These are phyloP conservation scores for Albatrellus ellisii DNA, from an alignment of 768 basidiomycete genomes.

Conservation along the genomic window DNA sequence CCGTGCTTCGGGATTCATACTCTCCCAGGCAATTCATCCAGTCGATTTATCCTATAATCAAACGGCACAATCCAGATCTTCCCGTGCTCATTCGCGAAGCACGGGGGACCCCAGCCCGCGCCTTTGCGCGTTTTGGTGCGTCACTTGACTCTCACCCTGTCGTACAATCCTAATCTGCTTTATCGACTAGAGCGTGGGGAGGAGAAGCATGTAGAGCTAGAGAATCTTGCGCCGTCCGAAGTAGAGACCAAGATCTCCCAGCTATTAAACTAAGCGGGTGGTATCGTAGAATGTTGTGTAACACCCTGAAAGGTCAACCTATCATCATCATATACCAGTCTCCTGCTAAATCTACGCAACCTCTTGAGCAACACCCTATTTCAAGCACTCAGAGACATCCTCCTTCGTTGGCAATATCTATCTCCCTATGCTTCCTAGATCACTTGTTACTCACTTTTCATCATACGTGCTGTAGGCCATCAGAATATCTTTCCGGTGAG, in stretches of 20 bases:
- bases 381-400: no score
- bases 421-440: no score
- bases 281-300: no score
- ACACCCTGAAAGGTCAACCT: no score
- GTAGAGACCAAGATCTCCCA: conserved; percentile 61
- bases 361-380: no score
- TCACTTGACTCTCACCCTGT: not conserved
- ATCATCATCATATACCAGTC: no score
- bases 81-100: conserved; percentile 77
- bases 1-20: not conserved
- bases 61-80: conserved; percentile 78
- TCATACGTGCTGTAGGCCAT: no score
- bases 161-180: not conserved
- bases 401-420: no score
- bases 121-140: conserved; percentile 81
- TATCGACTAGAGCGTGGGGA: conserved; percentile 53
- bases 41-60: conserved; percentile 60
- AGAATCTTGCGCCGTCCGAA: conserved; percentile 57
- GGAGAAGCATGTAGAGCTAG: conserved; percentile 71
- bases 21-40: conserved; percentile 59
- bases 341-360: no score
- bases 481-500: no score
- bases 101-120: conserved; percentile 63
- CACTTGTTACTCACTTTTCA: no score
- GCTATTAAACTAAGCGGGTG: conserved; percentile 27